Conservation (phyloP, 305 asterid species). For the Rubia tinctorum region DNA sequence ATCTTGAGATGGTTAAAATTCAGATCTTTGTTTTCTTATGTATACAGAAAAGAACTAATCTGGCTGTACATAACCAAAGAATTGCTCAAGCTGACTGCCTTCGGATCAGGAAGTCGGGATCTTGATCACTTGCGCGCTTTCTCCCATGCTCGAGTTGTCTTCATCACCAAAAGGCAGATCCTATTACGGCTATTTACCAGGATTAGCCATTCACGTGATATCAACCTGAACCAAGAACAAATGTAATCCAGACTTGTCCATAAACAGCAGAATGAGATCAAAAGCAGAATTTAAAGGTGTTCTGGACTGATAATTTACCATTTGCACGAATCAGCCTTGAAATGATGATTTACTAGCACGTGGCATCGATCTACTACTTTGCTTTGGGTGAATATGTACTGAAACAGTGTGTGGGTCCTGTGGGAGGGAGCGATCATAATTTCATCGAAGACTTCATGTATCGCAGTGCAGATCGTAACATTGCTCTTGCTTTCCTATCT, state of each 20-base stretch:
- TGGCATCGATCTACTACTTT: slow-evolving; percentile 10
- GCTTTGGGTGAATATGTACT: too few relatives aligned
- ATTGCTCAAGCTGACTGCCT: not conserved
- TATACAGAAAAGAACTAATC: slow-evolving; percentile 5
- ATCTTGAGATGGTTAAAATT: not conserved
- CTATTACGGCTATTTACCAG: not conserved
- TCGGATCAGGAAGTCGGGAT: not conserved
- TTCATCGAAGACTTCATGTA: slow-evolving; percentile 70
- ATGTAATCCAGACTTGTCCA: not conserved
- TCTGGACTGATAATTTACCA: not conserved
- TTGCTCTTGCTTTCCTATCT: slow-evolving; percentile 91
- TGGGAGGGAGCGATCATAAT: slow-evolving; percentile 26
- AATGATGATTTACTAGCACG: slow-evolving; percentile 4
- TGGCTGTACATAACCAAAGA: not conserved
- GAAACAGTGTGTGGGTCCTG: slow-evolving; percentile 1
- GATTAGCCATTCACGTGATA: not conserved
- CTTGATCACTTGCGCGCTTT: not conserved
- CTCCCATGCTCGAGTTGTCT: not conserved
- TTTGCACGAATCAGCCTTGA: slow-evolving; percentile 7
- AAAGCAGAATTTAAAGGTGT: not conserved
- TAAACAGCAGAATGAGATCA: not conserved
- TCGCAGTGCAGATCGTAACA: slow-evolving; percentile 85
- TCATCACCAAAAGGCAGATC: not conserved
- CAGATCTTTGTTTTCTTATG: not conserved
- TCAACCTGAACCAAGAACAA: not conserved